phyloP scores from a whole-genome alignment of 805 yeast genomes.

The Yarrowia osloensis region DNA sequence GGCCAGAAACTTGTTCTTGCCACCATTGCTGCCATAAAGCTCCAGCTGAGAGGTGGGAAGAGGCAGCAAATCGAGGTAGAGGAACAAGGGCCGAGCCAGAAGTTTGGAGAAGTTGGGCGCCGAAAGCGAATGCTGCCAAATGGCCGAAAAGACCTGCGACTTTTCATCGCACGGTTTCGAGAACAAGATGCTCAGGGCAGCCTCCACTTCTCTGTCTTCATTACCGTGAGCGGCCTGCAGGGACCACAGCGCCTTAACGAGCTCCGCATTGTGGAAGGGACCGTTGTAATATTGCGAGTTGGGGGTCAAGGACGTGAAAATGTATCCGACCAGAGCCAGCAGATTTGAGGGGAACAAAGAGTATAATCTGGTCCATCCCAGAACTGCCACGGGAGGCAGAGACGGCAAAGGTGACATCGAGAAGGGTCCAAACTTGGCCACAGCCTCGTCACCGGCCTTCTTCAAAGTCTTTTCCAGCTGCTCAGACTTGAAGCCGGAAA shows the following conservation, averaged over 20 bases:
- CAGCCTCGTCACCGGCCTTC: slow-evolving; percentile 5
- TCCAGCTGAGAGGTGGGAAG: slow-evolving; percentile 26
- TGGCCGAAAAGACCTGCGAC: slow-evolving; percentile 15
- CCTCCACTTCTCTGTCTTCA: slow-evolving; percentile 60
- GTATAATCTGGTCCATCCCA: slow-evolving; percentile 17
- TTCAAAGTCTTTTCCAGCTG: neutral
- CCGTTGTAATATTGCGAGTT: slow-evolving; percentile 22
- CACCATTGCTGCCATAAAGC: neutral
- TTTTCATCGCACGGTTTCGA: slow-evolving; percentile 22
- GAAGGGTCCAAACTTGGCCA: neutral
- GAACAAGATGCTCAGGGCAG: slow-evolving; percentile 40
- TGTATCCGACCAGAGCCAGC: slow-evolving; percentile 15
- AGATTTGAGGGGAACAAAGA: slow-evolving; percentile 4
- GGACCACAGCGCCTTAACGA: slow-evolving; percentile 63
- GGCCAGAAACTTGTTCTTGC: neutral
- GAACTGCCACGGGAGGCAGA: slow-evolving; percentile 17
- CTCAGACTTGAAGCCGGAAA: slow-evolving; percentile 13
- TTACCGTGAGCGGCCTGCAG: slow-evolving; percentile 53
- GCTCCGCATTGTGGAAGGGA: slow-evolving; percentile 60
- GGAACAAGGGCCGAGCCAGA: slow-evolving; percentile 16
- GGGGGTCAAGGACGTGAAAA: slow-evolving; percentile 19
- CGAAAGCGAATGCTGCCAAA: slow-evolving; percentile 20
- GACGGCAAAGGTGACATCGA: neutral
- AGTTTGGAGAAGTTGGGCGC: slow-evolving; percentile 19
- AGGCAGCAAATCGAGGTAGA: slow-evolving; percentile 13